Base-by-base conservation (phyloP, 2,329 filamentous ascomycete species). In the Esteya vermicola region DNA sequence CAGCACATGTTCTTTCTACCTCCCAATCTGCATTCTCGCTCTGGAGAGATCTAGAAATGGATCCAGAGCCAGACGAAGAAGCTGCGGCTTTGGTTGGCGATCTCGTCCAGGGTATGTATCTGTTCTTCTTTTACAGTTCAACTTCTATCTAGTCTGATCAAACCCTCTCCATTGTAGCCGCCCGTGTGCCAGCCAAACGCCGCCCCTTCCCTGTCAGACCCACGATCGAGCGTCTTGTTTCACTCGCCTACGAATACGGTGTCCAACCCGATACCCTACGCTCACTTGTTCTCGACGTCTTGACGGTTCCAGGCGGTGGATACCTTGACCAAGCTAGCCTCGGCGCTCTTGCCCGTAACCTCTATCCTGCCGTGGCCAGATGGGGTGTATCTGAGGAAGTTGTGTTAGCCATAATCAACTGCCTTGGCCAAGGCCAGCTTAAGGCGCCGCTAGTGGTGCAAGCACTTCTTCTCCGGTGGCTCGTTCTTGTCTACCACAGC, bases 301-400 rank as follows among this genome's bases (percentile, higher is more conserved):
- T 85, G 47, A 78, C 78, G 18, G 63, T 65, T 19, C 76, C 76
- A 35, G 82, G 68, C 48, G n/a, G n/a, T n/a, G n/a, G n/a, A n/a
- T 64, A 78, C 48, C 68, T 93, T 19, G 84, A 91, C 55, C 85
- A 91, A 57, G 76, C 76, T 22, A 85, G 77, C 48, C 66, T 80
- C 22, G 76, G 72, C 13, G 71, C 67, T 22, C 63, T 93, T 36
- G 59, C 85, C 50, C 82, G 78, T 47, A 83, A 81, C 44, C 62
- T 93, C 37, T 93, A 89, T 56, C 85, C 85, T 2, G 67, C 71
- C n/a, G 65, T 68, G 30, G 67, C 66, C n/a, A n/a, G n/a, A n/a
- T n/a, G n/a, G 32, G 13, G 26, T 21, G 68, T 93, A n/a, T 55
- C 71, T 12, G 64, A 70, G 26, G 64, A 73, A 41, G 57, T 76